Evolutionary conservation across 2,329 filamentous ascomycete genomes (phyloP).

Genomic region (Lecanicillium sp.): DNA sequence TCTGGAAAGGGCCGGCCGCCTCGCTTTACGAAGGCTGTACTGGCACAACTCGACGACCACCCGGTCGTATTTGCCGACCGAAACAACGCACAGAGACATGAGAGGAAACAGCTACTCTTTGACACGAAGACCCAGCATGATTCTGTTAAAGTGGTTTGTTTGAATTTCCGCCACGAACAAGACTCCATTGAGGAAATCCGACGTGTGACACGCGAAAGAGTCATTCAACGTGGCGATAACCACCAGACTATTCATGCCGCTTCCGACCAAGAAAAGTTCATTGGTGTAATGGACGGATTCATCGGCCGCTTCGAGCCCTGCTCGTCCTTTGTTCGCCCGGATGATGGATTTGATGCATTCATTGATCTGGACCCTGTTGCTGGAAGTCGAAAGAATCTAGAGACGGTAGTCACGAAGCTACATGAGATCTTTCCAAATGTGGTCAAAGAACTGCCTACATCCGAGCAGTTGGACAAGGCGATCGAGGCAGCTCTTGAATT

Average conservation of each 20-base stretch:
- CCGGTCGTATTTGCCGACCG: slow-evolving; percentile 83
- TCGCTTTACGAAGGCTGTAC: slow-evolving; percentile 67
- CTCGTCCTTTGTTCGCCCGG: slow-evolving; percentile 60
- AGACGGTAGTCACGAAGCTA: slow-evolving; percentile 66
- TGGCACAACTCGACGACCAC: slow-evolving; percentile 56
- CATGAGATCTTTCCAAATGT: slow-evolving; percentile 73
- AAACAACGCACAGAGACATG: slow-evolving; percentile 86
- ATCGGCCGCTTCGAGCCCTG: slow-evolving; percentile 77
- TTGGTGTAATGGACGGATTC: slow-evolving; percentile 94
- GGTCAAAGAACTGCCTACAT: slow-evolving; percentile 62
- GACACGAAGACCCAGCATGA: slow-evolving; percentile 62
- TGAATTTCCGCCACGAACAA: slow-evolving; percentile 84
- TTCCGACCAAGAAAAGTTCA: slow-evolving; percentile 65
- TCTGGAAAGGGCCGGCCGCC: slow-evolving; percentile 70
- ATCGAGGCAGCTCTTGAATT: slow-evolving; percentile 73
- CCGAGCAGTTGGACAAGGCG: slow-evolving; percentile 71
- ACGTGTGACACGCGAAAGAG: slow-evolving; percentile 67
- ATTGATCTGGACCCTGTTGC: slow-evolving; percentile 76
- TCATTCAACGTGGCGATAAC: slow-evolving; percentile 84
- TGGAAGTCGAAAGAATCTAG: slow-evolving; percentile 79
- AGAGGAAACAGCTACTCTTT: slow-evolving; percentile 79
- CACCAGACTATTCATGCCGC: slow-evolving; percentile 95
- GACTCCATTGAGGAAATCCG: slow-evolving; percentile 68
- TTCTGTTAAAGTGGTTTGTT: slow-evolving; percentile 68
- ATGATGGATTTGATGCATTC: slow-evolving; percentile 73